Base-by-base conservation (phyloP, 371 early-diverging fungal genomes). In the Circinella minor region DNA sequence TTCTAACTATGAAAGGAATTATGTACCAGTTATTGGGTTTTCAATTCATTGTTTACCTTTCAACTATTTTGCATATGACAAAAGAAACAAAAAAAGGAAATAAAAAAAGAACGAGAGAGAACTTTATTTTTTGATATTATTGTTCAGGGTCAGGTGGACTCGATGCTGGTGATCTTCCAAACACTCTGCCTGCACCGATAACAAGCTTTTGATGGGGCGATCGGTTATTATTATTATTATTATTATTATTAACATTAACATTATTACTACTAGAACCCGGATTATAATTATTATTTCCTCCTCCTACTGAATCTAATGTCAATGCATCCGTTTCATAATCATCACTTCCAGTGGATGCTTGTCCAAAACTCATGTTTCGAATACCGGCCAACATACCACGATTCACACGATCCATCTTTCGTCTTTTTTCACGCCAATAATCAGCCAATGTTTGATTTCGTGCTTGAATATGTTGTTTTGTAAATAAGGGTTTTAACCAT, bases 401-500 rank as follows among this genome's bases (percentile, higher is more conserved):
- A 68, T 84, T 81, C 13, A 75, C 79, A 43, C 82, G 74, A 47
- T 84, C 84, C 84, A 84, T 84, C 68, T 77, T 84, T 62, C 79
- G 71, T 63, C 80, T 65, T 18, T 80, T 84, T n/a, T 81, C 80
- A 70, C 63, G 69, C 84, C 84, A 84, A 27, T 84, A 84, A 43
- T 81, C 84, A 0, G 82, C 84, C 38, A 84, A 62, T 7, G 81
- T 80, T 37, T 80, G 79, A 49, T 84, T 84, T 36, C 82, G 66
- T 63, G 80, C 75, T 55, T 83, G 83, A 3, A 80, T 65, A 60
- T 84, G 81, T 11, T 71, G 77, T 65, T 81, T 83, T 10, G 84
- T 89, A 71, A 95, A 92, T 46, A 94, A 73, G 0, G 95, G 95
- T 68, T 93, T 93, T 14, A 95, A 76, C 82, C 89, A 93, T 69